Evolutionary conservation across 345 rosid genomes (phyloP).

Genomic region (Kernera saxatilis): DNA sequence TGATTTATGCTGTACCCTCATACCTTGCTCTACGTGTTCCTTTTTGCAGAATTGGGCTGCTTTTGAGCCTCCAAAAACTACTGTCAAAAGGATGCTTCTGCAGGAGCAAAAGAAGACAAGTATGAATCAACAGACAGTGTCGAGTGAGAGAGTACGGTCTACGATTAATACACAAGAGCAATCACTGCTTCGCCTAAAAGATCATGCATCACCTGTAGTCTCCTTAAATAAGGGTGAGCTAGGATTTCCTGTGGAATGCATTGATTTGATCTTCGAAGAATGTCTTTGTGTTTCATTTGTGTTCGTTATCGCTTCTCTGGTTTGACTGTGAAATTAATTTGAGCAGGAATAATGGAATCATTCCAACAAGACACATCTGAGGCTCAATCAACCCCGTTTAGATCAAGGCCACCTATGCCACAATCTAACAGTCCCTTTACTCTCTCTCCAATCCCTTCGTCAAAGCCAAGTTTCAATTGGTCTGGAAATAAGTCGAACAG

Average conservation of each 20-base stretch:
- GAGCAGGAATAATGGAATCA: constrained; percentile 39
- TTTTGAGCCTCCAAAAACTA: constrained; percentile 90
- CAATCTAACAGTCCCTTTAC: constrained; percentile 32
- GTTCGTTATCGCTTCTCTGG: not conserved
- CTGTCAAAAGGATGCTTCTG: constrained; percentile 77
- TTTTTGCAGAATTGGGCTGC: constrained; percentile 73
- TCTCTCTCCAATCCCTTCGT: constrained; percentile 32
- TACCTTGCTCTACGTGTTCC: not conserved
- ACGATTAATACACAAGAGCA: constrained; percentile 28
- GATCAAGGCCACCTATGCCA: constrained; percentile 29
- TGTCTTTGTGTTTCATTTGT: constrained; percentile 3
- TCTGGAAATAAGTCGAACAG: constrained; percentile 27
- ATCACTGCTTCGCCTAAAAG: constrained; percentile 35
- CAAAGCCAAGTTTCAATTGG: constrained; percentile 28
- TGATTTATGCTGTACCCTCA: not conserved
- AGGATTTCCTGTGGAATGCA: constrained; percentile 11
- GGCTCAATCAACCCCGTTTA: constrained; percentile 36
- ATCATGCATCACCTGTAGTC: constrained; percentile 40
- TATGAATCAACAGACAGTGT: constrained; percentile 34
- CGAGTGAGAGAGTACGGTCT: constrained; percentile 36
- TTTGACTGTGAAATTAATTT: constrained; percentile 16
- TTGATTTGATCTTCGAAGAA: not conserved
- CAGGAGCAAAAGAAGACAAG: constrained; percentile 47
- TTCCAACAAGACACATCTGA: constrained; percentile 34
- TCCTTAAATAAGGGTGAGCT: constrained; percentile 50